Evolutionary conservation across 495 filamentous ascomycete species (phyloP).

Genomic region (Penicillium argentinense): DNA sequence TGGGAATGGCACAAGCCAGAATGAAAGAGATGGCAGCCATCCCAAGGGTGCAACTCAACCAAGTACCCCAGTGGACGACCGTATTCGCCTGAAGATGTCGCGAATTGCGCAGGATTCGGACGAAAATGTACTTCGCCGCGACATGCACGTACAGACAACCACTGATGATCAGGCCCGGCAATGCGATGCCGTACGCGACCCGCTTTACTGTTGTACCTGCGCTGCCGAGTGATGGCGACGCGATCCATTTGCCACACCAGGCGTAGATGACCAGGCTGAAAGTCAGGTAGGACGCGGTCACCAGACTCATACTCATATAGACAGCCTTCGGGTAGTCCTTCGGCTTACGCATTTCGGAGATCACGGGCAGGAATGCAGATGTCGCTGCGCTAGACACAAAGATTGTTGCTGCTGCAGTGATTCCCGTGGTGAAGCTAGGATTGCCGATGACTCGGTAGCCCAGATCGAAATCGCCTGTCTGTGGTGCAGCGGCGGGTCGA

Average conservation of each 20-base stretch:
- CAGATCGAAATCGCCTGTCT: conserved; percentile 42
- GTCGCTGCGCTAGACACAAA: conserved; percentile 55
- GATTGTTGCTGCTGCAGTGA: conserved; percentile 41
- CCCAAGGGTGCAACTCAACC: conserved; percentile 54
- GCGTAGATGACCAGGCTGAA: conserved; percentile 58
- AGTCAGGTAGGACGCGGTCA: conserved; percentile 61
- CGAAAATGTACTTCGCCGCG: conserved; percentile 63
- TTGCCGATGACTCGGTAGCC: conserved; percentile 39
- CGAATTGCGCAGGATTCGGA: conserved; percentile 55
- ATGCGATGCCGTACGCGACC: conserved; percentile 69
- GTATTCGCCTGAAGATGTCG: conserved; percentile 57
- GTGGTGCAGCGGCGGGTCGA: conserved; percentile 39
- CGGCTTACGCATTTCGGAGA: conserved; percentile 72
- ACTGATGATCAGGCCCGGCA: conserved; percentile 57
- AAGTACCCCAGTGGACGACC: conserved; percentile 46
- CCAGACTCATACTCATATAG: conserved; percentile 57
- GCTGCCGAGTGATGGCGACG: conserved; percentile 69
- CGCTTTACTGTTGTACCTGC: conserved; percentile 63
- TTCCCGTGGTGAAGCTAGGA: conserved; percentile 37
- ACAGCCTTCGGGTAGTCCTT: conserved; percentile 65
- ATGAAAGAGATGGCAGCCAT: conserved; percentile 63
- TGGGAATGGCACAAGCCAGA: conserved; percentile 67
- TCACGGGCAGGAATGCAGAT: conserved; percentile 70
- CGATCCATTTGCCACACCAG: conserved; percentile 66
- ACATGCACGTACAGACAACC: conserved; percentile 66